A percentile compares a stretch with the other conserved stretches of the same genome.
Conservation (phyloP, 2,329 filamentous ascomycete genomes). For the Torrubiella hemipterigena region DNA sequence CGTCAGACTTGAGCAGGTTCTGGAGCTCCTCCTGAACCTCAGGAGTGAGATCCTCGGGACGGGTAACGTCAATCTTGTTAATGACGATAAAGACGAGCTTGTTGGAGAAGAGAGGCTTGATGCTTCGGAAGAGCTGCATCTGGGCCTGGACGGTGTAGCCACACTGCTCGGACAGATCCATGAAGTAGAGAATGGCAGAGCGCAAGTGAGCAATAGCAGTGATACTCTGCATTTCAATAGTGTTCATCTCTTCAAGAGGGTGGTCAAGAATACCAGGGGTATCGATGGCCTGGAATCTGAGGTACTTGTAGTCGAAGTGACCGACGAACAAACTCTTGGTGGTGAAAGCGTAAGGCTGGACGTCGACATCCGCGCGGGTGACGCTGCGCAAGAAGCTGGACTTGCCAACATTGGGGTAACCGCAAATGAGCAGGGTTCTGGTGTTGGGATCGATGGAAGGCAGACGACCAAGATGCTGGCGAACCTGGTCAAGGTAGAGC, state of each 20-base stretch:
- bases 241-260: slow-evolving; percentile 98
- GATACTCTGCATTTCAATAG: slow-evolving; percentile 97
- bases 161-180: slow-evolving; percentile 94
- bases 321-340: slow-evolving; percentile 96
- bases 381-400: slow-evolving; percentile 89
- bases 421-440: slow-evolving; percentile 87
- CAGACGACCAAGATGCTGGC: slow-evolving; percentile 93
- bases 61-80: slow-evolving; percentile 94
- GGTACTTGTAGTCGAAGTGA: slow-evolving; percentile 85
- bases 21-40: slow-evolving; percentile 70
- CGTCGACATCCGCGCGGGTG: slow-evolving; percentile 88
- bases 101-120: slow-evolving; percentile 93
- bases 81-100: slow-evolving; percentile 94
- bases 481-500: slow-evolving; percentile 80
- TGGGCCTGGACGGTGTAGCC: slow-evolving; percentile 89
- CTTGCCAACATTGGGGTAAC: slow-evolving; percentile 96
- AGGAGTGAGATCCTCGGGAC: slow-evolving; percentile 74
- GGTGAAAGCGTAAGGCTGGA: slow-evolving; percentile 96
- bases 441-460: slow-evolving; percentile 98
- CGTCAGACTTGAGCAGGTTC: slow-evolving; percentile 68
- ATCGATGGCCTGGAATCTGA: slow-evolving; percentile 66
- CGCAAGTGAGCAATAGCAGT: slow-evolving; percentile 94
- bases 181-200: slow-evolving; percentile 93
- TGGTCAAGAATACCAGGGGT: slow-evolving; percentile 98
- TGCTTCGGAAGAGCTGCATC: slow-evolving; percentile 89